Base-by-base conservation (phyloP, 2,329 filamentous ascomycete species). In the Clarireedia monteithiana region DNA sequence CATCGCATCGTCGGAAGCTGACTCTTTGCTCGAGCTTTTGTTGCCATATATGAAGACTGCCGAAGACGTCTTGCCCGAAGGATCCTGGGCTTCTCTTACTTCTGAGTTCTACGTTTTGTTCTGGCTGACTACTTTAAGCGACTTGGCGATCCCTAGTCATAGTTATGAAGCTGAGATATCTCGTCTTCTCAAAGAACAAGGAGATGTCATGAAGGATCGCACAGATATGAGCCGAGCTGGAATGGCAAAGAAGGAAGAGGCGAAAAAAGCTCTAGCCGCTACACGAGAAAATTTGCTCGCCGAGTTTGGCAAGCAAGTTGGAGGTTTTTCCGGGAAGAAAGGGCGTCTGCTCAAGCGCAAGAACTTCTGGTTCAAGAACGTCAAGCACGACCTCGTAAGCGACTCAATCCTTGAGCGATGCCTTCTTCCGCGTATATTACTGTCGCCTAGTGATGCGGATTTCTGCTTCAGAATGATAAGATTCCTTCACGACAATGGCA, bases 381-480 rank as follows among this genome's bases (percentile, higher is more conserved):
- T 79, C 23, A 87, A 84, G 64, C 74, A 79, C 40, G 84, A 87
- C 57, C 76, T 75, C 6, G 77, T 95, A 4, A 88, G 92, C 52
- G 83, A 91, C 64, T 79, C 82, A 3, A 74, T 99, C 17, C 79
- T 99, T 9, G 91, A 97, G 71, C 86, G 95, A 64, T 99, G 94
- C 68, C 84, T 99, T 62, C 72, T 97, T n/a, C 94, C 94, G 9
- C 86, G 94, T 44, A 78, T 95, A 17, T 79, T 94, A 26, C 76
- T 96, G 30, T 96, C 91, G 0, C 83, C 90, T 1, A 80, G 88
- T 50, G 94, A 99, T 69, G 89, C 92, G 0, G 89, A 95, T 63
- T 99, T 89, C 73, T 86, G 84, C 55, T 95, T 91, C 72, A 83
- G 85, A 62, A 86, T 97, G 74, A 76, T 97, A 67, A 91, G 89